phyloP scores from a whole-genome alignment of 2,329 filamentous ascomycete genomes.

The Emergomyces orientalis region DNA sequence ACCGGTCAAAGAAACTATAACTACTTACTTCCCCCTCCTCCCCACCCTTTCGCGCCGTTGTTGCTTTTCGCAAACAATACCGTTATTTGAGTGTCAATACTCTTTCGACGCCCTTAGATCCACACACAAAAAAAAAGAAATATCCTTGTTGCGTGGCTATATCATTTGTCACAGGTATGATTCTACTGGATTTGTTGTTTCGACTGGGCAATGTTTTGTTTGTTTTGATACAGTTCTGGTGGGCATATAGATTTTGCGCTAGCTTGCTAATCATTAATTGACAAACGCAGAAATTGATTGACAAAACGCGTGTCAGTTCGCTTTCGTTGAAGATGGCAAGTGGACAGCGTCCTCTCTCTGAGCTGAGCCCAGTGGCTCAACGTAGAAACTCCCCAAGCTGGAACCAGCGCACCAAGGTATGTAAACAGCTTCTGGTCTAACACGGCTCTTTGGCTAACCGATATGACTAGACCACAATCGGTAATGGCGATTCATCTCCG shows the following conservation, averaged over 20 bases:
- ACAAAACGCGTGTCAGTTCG: background rate
- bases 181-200: background rate
- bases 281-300: background rate
- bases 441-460: slow-evolving; percentile 2
- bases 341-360: slow-evolving; percentile 67
- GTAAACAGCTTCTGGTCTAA: slow-evolving; percentile 15
- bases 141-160: background rate
- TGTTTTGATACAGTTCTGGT: background rate
- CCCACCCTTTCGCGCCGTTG: background rate
- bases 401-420: slow-evolving; percentile 65
- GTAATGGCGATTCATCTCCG: slow-evolving; percentile 66
- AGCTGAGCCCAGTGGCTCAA: slow-evolving; percentile 77
- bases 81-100: background rate
- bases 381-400: slow-evolving; percentile 89
- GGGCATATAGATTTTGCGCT: background rate
- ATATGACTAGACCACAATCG: slow-evolving; percentile 37
- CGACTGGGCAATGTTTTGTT: background rate
- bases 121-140: too few species aligned
- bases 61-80: slow-evolving; percentile 1
- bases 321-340: slow-evolving; percentile 33
- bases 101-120: background rate
- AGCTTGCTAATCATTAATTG: background rate
- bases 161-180: background rate
- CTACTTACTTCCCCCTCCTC: background rate
- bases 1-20: background rate